Evolutionary conservation across 1,139 yeast genomes (phyloP).

Genomic region (Kodamaea derodonti): DNA sequence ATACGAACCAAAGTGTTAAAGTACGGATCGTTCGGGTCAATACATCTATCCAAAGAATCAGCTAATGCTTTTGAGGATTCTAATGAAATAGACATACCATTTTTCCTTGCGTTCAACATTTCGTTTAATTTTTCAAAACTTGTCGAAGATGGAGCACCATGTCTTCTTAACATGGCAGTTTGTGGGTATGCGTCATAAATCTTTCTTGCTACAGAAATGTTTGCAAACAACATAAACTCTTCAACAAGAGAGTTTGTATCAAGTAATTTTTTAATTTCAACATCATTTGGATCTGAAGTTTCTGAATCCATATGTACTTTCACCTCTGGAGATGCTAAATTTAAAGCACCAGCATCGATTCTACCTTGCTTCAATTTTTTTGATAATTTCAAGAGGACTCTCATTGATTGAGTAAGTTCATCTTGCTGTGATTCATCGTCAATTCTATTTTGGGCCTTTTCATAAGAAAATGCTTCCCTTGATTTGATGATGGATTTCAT

Average conservation of each 20-base stretch:
- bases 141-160: constrained; percentile 92
- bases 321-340: constrained; percentile 96
- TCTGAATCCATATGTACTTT: constrained; percentile 96
- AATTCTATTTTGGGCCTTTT: constrained; percentile 85
- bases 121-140: constrained; percentile 88
- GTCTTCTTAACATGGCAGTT: constrained; percentile 97
- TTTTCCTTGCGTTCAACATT: constrained; percentile 79
- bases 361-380: constrained; percentile 82
- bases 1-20: constrained; percentile 92
- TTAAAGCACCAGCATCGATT: constrained; percentile 92
- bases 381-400: constrained; percentile 72
- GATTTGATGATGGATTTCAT: constrained; percentile 89
- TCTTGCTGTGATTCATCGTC: constrained; percentile 78
- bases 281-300: constrained; percentile 95
- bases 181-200: constrained; percentile 93
- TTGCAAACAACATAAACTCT: constrained; percentile 97
- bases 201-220: constrained; percentile 90
- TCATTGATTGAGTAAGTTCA: constrained; percentile 85
- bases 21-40: constrained; percentile 77
- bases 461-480: constrained; percentile 93
- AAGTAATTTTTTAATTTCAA: constrained; percentile 79
- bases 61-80: constrained; percentile 92
- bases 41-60: constrained; percentile 86
- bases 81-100: constrained; percentile 67
- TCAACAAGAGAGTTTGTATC: constrained; percentile 96